Conservation (phyloP, 345 rosid species). For the Citrus maxima region DNA sequence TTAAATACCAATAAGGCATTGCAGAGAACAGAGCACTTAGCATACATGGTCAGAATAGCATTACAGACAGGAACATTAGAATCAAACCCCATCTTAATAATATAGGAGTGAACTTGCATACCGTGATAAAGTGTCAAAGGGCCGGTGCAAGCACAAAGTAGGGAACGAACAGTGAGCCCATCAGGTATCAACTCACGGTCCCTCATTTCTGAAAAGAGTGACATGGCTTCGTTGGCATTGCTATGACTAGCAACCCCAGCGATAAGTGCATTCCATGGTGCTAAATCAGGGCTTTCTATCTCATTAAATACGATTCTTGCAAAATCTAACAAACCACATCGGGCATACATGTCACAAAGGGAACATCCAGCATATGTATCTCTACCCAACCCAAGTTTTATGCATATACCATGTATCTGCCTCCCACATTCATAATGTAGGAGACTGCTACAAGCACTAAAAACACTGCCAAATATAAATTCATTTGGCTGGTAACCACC, state of each 20-base stretch:
- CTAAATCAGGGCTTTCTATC: constrained; percentile 53
- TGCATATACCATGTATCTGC: too few relatives aligned
- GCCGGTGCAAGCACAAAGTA: constrained; percentile 43
- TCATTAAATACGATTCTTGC: constrained; percentile 41
- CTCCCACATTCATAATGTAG: too few relatives aligned
- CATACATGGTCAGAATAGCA: constrained; percentile 57
- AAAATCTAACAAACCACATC: too few relatives aligned
- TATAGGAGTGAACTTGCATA: constrained; percentile 49
- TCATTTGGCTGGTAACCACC: too few relatives aligned
- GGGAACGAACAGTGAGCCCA: constrained; percentile 37
- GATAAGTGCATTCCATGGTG: constrained; percentile 56
- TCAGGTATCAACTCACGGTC: constrained; percentile 37
- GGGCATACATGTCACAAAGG: too few relatives aligned
- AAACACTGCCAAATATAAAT: too few relatives aligned
- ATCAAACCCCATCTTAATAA: constrained; percentile 41
- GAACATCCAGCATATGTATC: too few relatives aligned
- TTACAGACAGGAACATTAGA: constrained; percentile 44
- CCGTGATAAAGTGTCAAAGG: constrained; percentile 36
- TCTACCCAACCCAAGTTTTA: too few relatives aligned
- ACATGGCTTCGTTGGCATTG: constrained; percentile 33
- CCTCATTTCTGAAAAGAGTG: constrained; percentile 40
- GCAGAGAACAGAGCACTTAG: constrained; percentile 24
- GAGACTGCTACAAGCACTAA: too few relatives aligned
- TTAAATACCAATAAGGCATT: constrained; percentile 49
- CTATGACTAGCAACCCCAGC: constrained; percentile 35